These are phyloP conservation scores for Chrysosporium keratinophilum DNA, from an alignment of 2,329 filamentous ascomycete species.

Conservation along the genomic window DNA sequence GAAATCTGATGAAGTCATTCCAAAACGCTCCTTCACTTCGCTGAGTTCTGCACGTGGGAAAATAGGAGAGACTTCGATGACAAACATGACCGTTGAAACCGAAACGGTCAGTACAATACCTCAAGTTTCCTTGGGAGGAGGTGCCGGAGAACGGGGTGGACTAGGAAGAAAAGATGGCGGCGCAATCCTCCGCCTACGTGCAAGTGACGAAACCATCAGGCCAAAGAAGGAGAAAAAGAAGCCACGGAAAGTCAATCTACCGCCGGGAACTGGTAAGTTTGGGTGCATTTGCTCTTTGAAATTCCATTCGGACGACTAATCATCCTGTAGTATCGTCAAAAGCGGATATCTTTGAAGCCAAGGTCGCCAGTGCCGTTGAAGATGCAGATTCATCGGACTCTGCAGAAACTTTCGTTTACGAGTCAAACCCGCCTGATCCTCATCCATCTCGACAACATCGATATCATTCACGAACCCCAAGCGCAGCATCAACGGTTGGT, in stretches of 20 bases:
- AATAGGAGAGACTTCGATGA: constrained; percentile 60
- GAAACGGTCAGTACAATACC: constrained; percentile 89
- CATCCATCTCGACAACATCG: constrained; percentile 51
- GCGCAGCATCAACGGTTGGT: constrained; percentile 64
- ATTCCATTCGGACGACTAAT: constrained; percentile 1
- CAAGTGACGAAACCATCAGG: constrained; percentile 89
- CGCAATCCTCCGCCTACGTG: constrained; percentile 71
- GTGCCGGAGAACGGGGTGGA: constrained; percentile 44
- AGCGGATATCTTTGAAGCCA: constrained; percentile 95
- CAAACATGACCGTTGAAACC: constrained; percentile 95
- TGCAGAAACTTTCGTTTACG: constrained; percentile 97
- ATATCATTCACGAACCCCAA: constrained; percentile 89
- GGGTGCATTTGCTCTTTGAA: not conserved
- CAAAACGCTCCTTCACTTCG: constrained; percentile 59
- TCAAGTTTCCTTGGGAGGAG: constrained; percentile 63
- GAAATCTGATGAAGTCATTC: constrained; percentile 44
- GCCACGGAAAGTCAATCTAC: constrained; percentile 56
- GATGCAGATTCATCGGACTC: constrained; percentile 95
- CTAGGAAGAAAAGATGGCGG: constrained; percentile 53
- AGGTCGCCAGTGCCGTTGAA: constrained; percentile 89
- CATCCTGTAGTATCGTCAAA: constrained; percentile 67
- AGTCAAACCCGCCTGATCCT: constrained; percentile 73
- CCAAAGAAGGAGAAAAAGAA: constrained; percentile 91
- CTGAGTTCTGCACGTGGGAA: constrained; percentile 56
- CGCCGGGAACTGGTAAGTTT: constrained; percentile 21